phyloP scores from a whole-genome alignment of 495 filamentous ascomycete species.

The Thermothielavioides terrestris region DNA sequence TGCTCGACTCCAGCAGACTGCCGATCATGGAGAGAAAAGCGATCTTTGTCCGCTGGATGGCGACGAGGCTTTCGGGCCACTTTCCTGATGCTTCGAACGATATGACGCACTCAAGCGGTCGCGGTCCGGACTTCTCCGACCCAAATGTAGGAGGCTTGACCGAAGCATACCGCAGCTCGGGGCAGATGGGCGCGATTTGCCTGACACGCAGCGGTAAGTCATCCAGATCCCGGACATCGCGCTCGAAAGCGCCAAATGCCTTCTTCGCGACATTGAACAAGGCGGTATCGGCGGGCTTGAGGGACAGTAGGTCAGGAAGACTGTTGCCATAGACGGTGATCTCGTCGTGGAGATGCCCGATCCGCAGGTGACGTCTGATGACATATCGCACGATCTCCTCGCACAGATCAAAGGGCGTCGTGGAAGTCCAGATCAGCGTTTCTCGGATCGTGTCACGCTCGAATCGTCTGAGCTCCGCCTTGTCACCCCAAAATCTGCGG shows the following conservation, averaged over 20 bases:
- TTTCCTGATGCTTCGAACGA: conserved; percentile 90
- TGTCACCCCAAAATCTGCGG: conserved; percentile 69
- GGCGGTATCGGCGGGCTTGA: conserved; percentile 33
- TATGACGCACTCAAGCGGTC: conserved; percentile 56
- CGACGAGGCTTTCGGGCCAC: conserved; percentile 85
- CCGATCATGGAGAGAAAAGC: conserved; percentile 82
- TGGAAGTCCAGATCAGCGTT: conserved; percentile 72
- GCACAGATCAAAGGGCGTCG: conserved; percentile 51
- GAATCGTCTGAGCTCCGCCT: conserved; percentile 65
- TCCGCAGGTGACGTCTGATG: conserved; percentile 51
- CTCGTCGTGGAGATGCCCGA: conserved; percentile 35
- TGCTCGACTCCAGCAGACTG: conserved; percentile 50
- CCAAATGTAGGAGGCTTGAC: conserved; percentile 41
- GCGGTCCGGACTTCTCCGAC: conserved; percentile 26
- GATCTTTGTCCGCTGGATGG: conserved; percentile 88
- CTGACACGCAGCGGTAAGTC: conserved; percentile 72
- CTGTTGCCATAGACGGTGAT: conserved; percentile 54
- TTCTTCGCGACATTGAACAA: conserved; percentile 46
- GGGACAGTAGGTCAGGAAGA: conserved; percentile 47
- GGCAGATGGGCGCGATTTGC: conserved; percentile 61
- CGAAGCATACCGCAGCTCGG: conserved; percentile 67
- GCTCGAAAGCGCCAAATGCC: conserved; percentile 63
- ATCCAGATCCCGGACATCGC: conserved; percentile 63
- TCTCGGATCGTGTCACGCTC: conserved; percentile 66
- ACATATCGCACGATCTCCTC: conserved; percentile 72